Evolutionary conservation across 2,329 filamentous ascomycete genomes (phyloP), one percentile per base, ranked within the genome.

Genomic region (Lachnellula arida): DNA sequence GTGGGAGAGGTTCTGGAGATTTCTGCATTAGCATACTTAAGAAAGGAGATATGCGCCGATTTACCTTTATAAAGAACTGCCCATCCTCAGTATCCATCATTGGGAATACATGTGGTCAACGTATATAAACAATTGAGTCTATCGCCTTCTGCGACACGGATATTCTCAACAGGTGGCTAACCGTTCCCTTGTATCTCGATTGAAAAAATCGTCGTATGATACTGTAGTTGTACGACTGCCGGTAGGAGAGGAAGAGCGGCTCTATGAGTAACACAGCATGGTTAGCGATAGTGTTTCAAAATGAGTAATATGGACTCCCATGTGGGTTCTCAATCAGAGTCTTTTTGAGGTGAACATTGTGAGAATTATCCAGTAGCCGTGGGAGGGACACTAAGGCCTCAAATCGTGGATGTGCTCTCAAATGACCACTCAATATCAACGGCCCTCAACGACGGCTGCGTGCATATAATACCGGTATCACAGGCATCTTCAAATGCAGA

Each of bases 31-130:
- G 50, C 37, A 15, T 39, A 14, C 12, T 5, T 17, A 22, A 17
- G 25, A 25, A 32, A 23, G 14, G 22, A 46, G 5, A 34, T 17
- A 17, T 44, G 48, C 37, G 46, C 46, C 47, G 54, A 47, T 76
- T 60, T 80, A 89, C 89, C 85, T 92, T 94, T 75, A 94, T 85
- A 76, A 94, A 95, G 75, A 88, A 76, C 79, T 90, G 85, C 73
- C 89, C 89, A 85, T 94, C 88, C 86, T 93, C 89, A 74, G 88
- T 94, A 67, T 74, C 80, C 75, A 79, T 74, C 66, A 70, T 68
- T 73, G 71, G 62, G 72, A 67, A 79, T 76, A 74, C 79, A 82
- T 82, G 53, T 63, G 67, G 64, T 56, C 60, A 57, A 54, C 49
- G 54, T 54, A 51, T 54, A 55, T 47, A 40, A 32, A 42, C 50